phyloP scores from a whole-genome alignment of 352 stramenopile species.

The Globisporangium cederbergense region DNA sequence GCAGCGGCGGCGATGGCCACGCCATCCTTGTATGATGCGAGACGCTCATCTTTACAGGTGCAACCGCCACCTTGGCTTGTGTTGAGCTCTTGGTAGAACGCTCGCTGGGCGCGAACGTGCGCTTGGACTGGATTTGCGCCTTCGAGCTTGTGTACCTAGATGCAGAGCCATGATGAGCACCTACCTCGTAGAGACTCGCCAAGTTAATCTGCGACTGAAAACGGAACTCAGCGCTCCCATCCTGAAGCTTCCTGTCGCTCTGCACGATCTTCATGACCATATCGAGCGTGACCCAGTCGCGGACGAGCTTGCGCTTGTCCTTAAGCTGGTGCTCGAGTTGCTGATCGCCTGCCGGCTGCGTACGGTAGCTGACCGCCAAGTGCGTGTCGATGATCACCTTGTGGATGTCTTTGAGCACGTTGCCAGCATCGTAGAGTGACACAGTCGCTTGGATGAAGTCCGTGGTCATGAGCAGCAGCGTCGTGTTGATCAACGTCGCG shows the following conservation, averaged over 20 bases:
- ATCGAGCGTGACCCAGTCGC: background rate
- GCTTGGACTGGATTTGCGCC: background rate
- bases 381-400: background rate
- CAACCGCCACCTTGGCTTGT: background rate
- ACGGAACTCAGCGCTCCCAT: background rate
- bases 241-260: background rate
- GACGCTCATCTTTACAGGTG: background rate
- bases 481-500: conserved; percentile 19
- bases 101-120: background rate
- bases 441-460: conserved; percentile 17
- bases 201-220: background rate
- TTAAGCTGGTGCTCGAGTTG: background rate
- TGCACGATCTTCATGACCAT: conserved; percentile 3
- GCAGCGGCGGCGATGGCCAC: background rate
- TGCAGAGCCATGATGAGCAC: too few species aligned
- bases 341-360: background rate
- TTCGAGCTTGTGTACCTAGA: background rate
- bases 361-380: background rate
- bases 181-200: background rate
- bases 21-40: background rate
- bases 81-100: background rate
- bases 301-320: background rate
- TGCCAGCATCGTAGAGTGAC: background rate
- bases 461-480: conserved; percentile 19
- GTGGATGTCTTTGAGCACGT: background rate